Base-by-base conservation (phyloP, 768 basidiomycete species). In the Podaxis sp. region DNA sequence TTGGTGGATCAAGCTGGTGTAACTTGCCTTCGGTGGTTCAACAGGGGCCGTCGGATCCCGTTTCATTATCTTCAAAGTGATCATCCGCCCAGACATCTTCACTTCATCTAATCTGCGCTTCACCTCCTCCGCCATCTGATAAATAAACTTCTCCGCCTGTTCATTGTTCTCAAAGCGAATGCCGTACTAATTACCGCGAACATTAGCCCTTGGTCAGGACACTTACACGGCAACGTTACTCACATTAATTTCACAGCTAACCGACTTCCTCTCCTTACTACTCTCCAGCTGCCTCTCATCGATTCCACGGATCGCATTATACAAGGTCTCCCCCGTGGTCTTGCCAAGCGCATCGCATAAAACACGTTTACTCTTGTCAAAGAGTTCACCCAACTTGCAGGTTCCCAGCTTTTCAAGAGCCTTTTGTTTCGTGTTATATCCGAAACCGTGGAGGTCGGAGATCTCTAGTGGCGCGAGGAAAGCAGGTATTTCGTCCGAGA, bases 211-310 rank as follows among this genome's bases (percentile, higher is more conserved):
- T 11, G 15, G 13, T 38, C 33, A 17, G 49, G 36, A 24, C 46
- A 5, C 17, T 17, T 3, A 48, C 12, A 55, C 38, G 24, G 42
- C 44, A 17, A 17, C 17, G 38, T 19, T 6, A 82, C 93, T 71
- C 67, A 96, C 95, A 69, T 95, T 99, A 69, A 98, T 92, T 71
- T 98, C 96, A 63, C 93, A 95, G 11, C 92, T 94, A 19, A 99
- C 94, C 5, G 90, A 93, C 73, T 95, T 95, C 68, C 96, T 80
- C 55, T 88, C 85, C 70, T 94, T 93, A 71, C 93, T 90, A 38
- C 87, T 88, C 71, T 94, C 91, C 49, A 99, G 75, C 63, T 84
- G 84, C 59, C 86, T 84, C 38, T 90, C 84, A 68, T 99, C 97
- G 28, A 95, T 79, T 0, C 97, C 97, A 17, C 93, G 81, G 15